These are phyloP conservation scores for Penicillium odoratum DNA, from an alignment of 495 filamentous ascomycete genomes.

Conservation along the genomic window DNA sequence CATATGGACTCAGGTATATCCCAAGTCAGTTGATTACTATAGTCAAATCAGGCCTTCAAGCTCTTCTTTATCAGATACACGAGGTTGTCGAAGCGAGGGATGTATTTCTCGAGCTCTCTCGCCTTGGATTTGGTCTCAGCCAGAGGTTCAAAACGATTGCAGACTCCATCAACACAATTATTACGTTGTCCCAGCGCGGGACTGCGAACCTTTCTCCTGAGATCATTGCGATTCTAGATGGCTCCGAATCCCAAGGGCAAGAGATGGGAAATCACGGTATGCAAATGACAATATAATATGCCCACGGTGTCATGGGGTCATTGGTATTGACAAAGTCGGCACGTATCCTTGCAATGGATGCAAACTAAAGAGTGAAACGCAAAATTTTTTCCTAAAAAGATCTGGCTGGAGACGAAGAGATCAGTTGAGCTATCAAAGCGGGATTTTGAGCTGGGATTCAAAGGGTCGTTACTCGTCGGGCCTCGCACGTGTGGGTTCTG, in stretches of 20 bases:
- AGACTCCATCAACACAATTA: slow-evolving; percentile 27
- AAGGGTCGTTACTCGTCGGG: too few relatives aligned
- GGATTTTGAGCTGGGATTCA: neutral
- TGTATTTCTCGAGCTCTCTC: slow-evolving; percentile 38
- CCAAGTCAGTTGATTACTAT: slow-evolving; percentile 36
- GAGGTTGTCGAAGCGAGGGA: slow-evolving; percentile 22
- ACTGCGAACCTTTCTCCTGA: slow-evolving; percentile 31
- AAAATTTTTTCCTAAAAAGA: neutral
- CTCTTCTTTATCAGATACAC: slow-evolving; percentile 27
- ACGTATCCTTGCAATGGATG: neutral
- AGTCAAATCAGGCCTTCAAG: slow-evolving; percentile 28
- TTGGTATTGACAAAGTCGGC: neutral
- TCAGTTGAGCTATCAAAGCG: neutral
- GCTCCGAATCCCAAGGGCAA: slow-evolving; percentile 3
- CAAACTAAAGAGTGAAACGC: neutral
- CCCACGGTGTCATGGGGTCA: neutral
- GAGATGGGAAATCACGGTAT: neutral
- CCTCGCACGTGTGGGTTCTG: too few relatives aligned
- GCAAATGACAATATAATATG: neutral
- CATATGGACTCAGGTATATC: slow-evolving; percentile 38
- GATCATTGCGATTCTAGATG: slow-evolving; percentile 26
- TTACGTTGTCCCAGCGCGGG: slow-evolving; percentile 14
- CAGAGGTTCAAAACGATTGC: slow-evolving; percentile 30
- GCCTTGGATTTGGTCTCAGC: slow-evolving; percentile 29
- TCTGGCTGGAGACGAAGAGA: neutral